Evolutionary conservation across 192 early-diverging fungal genomes (phyloP), one percentile per base, ranked within the genome.

Genomic region (Phycomyces blakesleeanus): DNA sequence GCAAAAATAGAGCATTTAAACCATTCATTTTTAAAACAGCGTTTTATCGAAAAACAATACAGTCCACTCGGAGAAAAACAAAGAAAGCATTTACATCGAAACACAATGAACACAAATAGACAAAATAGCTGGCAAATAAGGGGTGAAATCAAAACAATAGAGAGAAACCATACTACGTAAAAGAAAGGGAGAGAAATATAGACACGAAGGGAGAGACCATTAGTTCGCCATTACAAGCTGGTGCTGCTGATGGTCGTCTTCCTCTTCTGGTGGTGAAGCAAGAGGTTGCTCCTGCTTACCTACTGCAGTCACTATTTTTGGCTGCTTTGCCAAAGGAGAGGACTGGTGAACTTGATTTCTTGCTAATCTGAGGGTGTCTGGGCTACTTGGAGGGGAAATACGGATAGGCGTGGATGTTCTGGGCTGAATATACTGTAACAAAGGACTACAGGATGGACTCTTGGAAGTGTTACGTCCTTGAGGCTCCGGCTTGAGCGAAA

Each of bases 371-470:
- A 44, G 50, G 16, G 27, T 53, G 39, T 69, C 71, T 42, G 71
- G 71, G 54, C 71, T 73, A 49, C 44, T 73, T 5, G 71, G 71
- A 47, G 71, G 71, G 7, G 71, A 67, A 26, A 73, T 73, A 29
- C 65, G 65, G 34, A 73, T 67, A 22, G 71, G 65, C 22, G 61
- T 73, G 21, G 65, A 61, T 12, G 60, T 63, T 58, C 65, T 56
- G 5, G 71, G 71, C 49, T 73, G 71, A 16, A 73, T 38, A 27
- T 73, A 67, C 29, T 67, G 61, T 50, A 73, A 42, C 26, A 62
- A 21, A 39, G 64, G 71, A 20, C 65, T 67, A 55, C 37, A 66
- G 34, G 41, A 49, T 12, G 63, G 70, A 22, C 70, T 72, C 20
- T n/a, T 55, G 8, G 42, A 44, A 8, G 52, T 54, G 20, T 38